Percentiles rank a stretch among this genome's conserved stretches.
Evolutionary conservation across 2,329 filamentous ascomycete species (phyloP).

Genomic region (Neonectria faginata): DNA sequence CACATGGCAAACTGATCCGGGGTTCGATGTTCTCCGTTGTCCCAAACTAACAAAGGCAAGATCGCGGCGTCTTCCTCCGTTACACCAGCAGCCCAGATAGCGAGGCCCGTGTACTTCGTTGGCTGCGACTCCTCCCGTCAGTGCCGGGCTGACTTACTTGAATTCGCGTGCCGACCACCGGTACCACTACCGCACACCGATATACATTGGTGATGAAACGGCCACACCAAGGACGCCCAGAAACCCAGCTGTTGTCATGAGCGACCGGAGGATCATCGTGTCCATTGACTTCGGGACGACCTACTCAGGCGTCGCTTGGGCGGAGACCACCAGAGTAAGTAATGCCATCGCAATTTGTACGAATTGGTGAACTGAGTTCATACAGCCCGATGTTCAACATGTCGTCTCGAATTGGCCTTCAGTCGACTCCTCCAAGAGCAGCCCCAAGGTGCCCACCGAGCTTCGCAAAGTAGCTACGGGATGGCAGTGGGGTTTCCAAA

Average conservation of each 20-base stretch:
- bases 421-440: slow-evolving; percentile 47
- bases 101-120: slow-evolving; percentile 17
- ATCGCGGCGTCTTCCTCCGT: slow-evolving; percentile 1
- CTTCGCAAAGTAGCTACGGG: slow-evolving; percentile 56
- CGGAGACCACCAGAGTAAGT: slow-evolving; percentile 55
- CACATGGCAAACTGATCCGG: slow-evolving; percentile 35
- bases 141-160: slow-evolving; percentile 27
- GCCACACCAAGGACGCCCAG: slow-evolving; percentile 31
- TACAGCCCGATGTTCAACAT: slow-evolving; percentile 54
- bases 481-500: slow-evolving; percentile 64
- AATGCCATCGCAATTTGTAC: slow-evolving; percentile 10
- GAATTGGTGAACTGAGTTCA: slow-evolving; percentile 39
- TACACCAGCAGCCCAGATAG: slow-evolving; percentile 14
- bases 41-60: slow-evolving; percentile 11
- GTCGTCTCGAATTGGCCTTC: slow-evolving; percentile 60
- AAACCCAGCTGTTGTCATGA: slow-evolving; percentile 43
- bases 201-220: slow-evolving; percentile 35
- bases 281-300: slow-evolving; percentile 69
- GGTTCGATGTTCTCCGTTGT: slow-evolving; percentile 7
- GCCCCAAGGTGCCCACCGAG: slow-evolving; percentile 62
- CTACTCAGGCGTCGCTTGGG: slow-evolving; percentile 67
- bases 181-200: slow-evolving; percentile 36
- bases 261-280: slow-evolving; percentile 59
- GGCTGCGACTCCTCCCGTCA: slow-evolving; percentile 8
- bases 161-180: slow-evolving; percentile 23